Percentiles rank a stretch among this genome's conserved stretches.
Evolutionary conservation across 2,329 filamentous ascomycete species (phyloP).

Genomic region (Trichoderma harzianum): DNA sequence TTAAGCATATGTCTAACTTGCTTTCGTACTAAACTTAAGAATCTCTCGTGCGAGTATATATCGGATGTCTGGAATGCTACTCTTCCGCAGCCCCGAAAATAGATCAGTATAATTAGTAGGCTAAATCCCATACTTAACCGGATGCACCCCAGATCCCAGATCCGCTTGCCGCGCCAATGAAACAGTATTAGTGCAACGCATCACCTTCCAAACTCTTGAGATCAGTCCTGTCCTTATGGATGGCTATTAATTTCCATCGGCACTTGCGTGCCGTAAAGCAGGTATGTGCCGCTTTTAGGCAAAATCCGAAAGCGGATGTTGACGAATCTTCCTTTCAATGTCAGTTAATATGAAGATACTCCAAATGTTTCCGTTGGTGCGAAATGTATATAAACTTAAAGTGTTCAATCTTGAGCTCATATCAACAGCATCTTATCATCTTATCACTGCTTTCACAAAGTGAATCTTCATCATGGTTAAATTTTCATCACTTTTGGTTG

Average conservation of each 20-base stretch:
- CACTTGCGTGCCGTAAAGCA: conserved; percentile 8
- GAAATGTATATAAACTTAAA: neutral
- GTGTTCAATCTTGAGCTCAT: neutral
- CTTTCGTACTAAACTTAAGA: neutral
- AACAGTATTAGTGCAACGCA: neutral
- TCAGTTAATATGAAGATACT: neutral
- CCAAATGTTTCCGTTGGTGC: neutral
- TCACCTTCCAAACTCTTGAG: neutral
- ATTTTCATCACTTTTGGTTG: neutral
- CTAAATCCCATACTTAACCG: conserved; percentile 11
- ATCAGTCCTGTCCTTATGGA: neutral
- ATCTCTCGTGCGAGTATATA: neutral
- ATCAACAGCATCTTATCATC: neutral
- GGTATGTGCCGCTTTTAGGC: neutral
- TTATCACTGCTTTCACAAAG: neutral
- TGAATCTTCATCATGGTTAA: neutral
- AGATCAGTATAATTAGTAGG: neutral
- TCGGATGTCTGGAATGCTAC: neutral
- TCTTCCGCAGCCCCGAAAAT: neutral
- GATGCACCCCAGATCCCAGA: conserved; percentile 4
- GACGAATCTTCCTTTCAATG: neutral
- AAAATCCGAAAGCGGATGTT: neutral
- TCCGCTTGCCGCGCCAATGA: neutral
- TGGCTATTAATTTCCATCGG: neutral
- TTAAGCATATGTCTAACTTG: neutral